Base-by-base conservation (phyloP, 1,284 basidiomycete genomes). In the Neolentinus lepideus region DNA sequence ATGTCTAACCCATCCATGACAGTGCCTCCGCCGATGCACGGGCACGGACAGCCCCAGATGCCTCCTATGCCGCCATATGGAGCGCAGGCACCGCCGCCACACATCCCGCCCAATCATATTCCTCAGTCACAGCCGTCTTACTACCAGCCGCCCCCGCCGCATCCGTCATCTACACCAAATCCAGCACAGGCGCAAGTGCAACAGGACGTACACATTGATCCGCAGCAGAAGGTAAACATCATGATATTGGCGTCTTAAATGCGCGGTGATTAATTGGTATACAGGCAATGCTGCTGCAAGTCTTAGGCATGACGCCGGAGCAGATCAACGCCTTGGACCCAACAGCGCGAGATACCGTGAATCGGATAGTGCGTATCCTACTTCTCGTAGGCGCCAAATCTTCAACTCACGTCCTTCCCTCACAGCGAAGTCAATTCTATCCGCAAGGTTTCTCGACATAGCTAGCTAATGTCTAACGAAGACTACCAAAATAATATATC, bases 291-390 rank as follows among this genome's bases (percentile, higher is more conserved):
- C 67, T 94, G 48, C 76, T 91, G 68, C 93, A 95, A 72, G 94
- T 98, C 0, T 73, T 99, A 29, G 82, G 80, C 57, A 72, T 99
- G 64, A 90, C 91, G 0, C 86, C 81, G 38, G 92, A 93, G 51
- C 94, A 98, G 70, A 91, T 99, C 63, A 86, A 85, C 56, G 84
- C 82, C 6, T 72, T 98, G 50, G 91, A 94, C 22, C 86, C 90
- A 1, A 77, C 81, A 2, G 94, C 98, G 63, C 80, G 89, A 50
- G 83, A 84, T 0, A 88, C 92, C n/a, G 92, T 98, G 48, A 79
- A 92, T 70, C 84, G 90, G 64, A 71, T 97, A 68, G 92, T 93
- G 60, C 58, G 86, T 75, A 6, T 47, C 16, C 19, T 31, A 29
- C 21, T 52, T 47, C 52, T 27, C 54, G 31, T 45, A 9, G 21